Conservation (phyloP, 768 basidiomycete species). For the Tricholoma flavovirens region DNA sequence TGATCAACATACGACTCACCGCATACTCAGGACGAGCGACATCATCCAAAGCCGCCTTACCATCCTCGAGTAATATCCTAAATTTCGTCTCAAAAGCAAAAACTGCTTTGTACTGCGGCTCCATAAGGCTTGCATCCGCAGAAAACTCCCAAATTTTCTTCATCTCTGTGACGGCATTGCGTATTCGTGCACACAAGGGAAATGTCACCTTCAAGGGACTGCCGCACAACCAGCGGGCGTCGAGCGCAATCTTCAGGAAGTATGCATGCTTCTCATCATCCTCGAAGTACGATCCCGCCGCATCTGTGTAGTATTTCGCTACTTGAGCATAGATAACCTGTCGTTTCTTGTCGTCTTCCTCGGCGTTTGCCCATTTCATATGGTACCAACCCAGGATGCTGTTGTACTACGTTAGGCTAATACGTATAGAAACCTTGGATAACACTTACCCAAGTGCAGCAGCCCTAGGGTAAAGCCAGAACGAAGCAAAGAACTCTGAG, state of each 20-base stretch:
- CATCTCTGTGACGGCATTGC: constrained; percentile 15
- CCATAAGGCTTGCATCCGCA: neutral
- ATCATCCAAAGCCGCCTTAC: constrained; percentile 4
- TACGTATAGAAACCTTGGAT: neutral
- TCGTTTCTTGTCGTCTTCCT: constrained; percentile 9
- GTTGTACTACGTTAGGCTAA: neutral
- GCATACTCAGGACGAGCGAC: constrained; percentile 2
- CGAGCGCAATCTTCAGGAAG: constrained; percentile 27
- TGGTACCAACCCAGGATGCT: constrained; percentile 28
- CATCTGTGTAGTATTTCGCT: constrained; percentile 24
- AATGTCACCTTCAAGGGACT: constrained; percentile 21
- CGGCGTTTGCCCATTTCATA: constrained; percentile 15
- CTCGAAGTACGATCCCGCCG: constrained; percentile 24
- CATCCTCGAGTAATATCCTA: neutral
- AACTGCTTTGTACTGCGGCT: constrained; percentile 3
- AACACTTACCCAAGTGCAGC: constrained; percentile 30
- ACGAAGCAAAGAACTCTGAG: constrained; percentile 28
- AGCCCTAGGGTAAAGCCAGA: constrained; percentile 31
- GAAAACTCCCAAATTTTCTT: constrained; percentile 17
- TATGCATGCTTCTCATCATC: constrained; percentile 34
- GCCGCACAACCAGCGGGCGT: constrained; percentile 23
- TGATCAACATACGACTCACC: neutral
- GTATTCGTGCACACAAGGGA: constrained; percentile 16
- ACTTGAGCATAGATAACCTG: constrained; percentile 16
- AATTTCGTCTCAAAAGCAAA: constrained; percentile 13